Evolutionary conservation across 768 basidiomycete species (phyloP).

Genomic region (Pisolithus albus): DNA sequence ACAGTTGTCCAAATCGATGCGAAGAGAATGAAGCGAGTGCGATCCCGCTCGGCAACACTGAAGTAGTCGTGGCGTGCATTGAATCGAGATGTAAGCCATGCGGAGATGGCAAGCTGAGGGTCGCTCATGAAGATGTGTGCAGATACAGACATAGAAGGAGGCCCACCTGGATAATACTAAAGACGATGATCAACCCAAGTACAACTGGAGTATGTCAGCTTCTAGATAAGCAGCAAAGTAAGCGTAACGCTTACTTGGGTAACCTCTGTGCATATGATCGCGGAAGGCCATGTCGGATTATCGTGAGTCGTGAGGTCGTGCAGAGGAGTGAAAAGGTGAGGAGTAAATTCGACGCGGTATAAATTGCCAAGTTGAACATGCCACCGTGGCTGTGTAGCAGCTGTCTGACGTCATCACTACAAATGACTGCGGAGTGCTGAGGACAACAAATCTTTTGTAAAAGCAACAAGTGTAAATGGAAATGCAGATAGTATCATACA

Average conservation of each 20-base stretch:
- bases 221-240: not conserved
- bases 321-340: slow-evolving; percentile 14
- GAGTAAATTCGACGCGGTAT: not conserved
- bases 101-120: slow-evolving; percentile 56
- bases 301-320: slow-evolving; percentile 19
- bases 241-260: slow-evolving; percentile 40
- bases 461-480: too few species aligned
- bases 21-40: slow-evolving; percentile 65
- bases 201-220: slow-evolving; percentile 38
- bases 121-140: not conserved
- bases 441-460: too few species aligned
- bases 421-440: too few species aligned
- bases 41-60: slow-evolving; percentile 45
- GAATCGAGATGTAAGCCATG: slow-evolving; percentile 64
- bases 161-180: slow-evolving; percentile 60
- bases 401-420: slow-evolving; percentile 13
- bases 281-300: slow-evolving; percentile 31
- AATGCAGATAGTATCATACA: slow-evolving; percentile 7
- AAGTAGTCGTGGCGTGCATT: slow-evolving; percentile 49
- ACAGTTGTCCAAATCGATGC: slow-evolving; percentile 65
- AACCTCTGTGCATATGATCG: slow-evolving; percentile 42
- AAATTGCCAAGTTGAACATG: slow-evolving; percentile 17
- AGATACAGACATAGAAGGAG: not conserved
- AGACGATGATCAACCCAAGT: slow-evolving; percentile 44
- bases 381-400: slow-evolving; percentile 15